phyloP scores from a whole-genome alignment of 2,329 filamentous ascomycete species.

The Metarhizium sp. region DNA sequence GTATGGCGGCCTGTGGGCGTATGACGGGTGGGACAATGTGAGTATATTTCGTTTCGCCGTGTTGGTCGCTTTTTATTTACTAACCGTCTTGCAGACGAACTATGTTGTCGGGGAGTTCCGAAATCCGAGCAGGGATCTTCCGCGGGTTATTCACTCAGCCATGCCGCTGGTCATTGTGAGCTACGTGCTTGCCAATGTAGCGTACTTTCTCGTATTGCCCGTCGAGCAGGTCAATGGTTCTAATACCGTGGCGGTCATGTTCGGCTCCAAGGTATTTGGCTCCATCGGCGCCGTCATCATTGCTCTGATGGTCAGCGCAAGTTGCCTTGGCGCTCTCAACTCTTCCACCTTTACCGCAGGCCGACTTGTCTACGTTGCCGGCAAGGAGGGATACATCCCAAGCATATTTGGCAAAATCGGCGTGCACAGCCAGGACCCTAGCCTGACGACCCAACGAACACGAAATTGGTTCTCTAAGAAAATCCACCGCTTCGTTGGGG shows the following conservation, averaged over 20 bases:
- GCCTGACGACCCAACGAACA: constrained; percentile 34
- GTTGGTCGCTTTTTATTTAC: background rate
- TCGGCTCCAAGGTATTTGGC: constrained; percentile 85
- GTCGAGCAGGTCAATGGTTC: constrained; percentile 69
- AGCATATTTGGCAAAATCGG: constrained; percentile 76
- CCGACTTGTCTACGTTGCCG: constrained; percentile 84
- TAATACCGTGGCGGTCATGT: constrained; percentile 94
- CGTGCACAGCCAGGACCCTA: constrained; percentile 38
- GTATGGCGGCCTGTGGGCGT: constrained; percentile 95
- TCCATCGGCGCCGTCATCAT: constrained; percentile 72
- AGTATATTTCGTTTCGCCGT: constrained; percentile 23
- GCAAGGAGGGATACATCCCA: constrained; percentile 91
- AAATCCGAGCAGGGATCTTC: constrained; percentile 80
- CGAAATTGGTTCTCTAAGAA: constrained; percentile 49
- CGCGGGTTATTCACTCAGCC: constrained; percentile 89
- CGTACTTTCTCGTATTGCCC: constrained; percentile 91
- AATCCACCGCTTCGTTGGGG: constrained; percentile 57
- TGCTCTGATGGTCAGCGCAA: constrained; percentile 80
- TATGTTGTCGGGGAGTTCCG: constrained; percentile 97
- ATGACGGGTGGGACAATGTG: constrained; percentile 98
- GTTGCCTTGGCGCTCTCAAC: constrained; percentile 91
- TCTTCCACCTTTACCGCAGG: constrained; percentile 90
- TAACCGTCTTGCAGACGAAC: constrained; percentile 57
- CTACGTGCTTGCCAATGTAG: constrained; percentile 84
- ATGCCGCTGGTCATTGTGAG: constrained; percentile 88